phyloP scores from a whole-genome alignment of 2,329 filamentous ascomycete species.

The Pseudogymnoascus sp. region DNA sequence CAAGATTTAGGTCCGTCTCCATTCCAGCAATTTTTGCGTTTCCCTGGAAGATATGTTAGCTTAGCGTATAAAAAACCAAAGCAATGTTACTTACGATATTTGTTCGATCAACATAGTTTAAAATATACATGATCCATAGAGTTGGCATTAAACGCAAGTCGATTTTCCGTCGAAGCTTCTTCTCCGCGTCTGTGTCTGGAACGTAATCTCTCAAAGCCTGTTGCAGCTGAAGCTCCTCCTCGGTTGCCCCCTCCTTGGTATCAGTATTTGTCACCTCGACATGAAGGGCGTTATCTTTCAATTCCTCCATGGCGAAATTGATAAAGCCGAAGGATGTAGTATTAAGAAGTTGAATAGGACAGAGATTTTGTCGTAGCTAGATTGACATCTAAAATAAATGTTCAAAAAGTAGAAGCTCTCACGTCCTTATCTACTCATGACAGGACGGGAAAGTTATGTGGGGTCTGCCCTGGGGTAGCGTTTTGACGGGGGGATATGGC shows the following conservation, averaged over 20 bases:
- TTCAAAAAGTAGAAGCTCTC: neutral
- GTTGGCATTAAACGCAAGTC: conserved; percentile 45
- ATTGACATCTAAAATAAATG: neutral
- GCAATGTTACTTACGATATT: conserved; percentile 34
- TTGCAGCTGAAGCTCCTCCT: conserved; percentile 20
- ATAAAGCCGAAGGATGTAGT: neutral
- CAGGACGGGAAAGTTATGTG: neutral
- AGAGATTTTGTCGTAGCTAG: neutral
- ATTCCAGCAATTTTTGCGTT: conserved; percentile 48
- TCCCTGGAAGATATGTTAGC: conserved; percentile 24
- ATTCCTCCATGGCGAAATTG: neutral
- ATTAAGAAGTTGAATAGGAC: neutral
- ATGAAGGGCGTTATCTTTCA: conserved; percentile 12
- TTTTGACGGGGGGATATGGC: neutral
- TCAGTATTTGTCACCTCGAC: conserved; percentile 15
- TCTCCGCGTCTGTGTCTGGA: conserved; percentile 23
- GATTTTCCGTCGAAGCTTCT: conserved; percentile 41
- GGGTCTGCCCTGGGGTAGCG: neutral
- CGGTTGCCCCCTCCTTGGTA: conserved; percentile 11
- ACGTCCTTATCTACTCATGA: neutral
- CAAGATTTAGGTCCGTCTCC: conserved; percentile 39
- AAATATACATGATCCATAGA: conserved; percentile 46
- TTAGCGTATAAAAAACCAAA: neutral
- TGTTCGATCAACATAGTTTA: conserved; percentile 46
- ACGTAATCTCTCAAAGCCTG: conserved; percentile 26